phyloP scores from a whole-genome alignment of 1,139 yeast genomes.

The Debaryomyces subglobosus region DNA sequence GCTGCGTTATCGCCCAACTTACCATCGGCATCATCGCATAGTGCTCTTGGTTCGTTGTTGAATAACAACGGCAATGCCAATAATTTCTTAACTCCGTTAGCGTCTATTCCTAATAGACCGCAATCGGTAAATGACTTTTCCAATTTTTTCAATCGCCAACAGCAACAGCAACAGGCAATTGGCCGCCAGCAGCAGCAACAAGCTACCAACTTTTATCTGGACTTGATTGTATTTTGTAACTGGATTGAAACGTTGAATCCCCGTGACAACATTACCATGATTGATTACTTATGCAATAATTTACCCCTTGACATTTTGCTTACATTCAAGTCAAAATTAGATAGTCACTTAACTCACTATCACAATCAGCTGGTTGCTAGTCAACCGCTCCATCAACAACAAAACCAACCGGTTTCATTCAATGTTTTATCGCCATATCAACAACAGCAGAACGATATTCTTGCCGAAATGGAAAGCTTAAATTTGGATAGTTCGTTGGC shows the following conservation, averaged over 20 bases:
- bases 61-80: constrained; percentile 12
- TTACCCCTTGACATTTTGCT: constrained; percentile 52
- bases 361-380: constrained; percentile 10
- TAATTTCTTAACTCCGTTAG: constrained; percentile 24
- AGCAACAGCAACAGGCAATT: constrained; percentile 18
- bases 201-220: constrained; percentile 37
- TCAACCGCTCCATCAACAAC: constrained; percentile 13
- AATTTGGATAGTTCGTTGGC: constrained; percentile 18
- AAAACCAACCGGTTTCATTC: constrained; percentile 5
- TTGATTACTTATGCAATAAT: constrained; percentile 58
- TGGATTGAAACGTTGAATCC: constrained; percentile 64
- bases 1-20: constrained; percentile 21
- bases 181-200: constrained; percentile 19
- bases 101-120: constrained; percentile 43
- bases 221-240: constrained; percentile 53
- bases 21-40: constrained; percentile 3
- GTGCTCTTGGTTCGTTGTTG: constrained; percentile 12
- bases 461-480: constrained; percentile 35
- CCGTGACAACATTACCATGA: constrained; percentile 59
- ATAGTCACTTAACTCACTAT: constrained; percentile 29
- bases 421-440: constrained; percentile 16
- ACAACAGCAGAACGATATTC: constrained; percentile 22
- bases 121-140: constrained; percentile 49
- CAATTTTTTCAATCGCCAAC: constrained; percentile 28
- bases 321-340: constrained; percentile 47